These are phyloP conservation scores for Coix lacrymajobi DNA, from an alignment of 176 grass and related monocot genomes.

Conservation along the genomic window DNA sequence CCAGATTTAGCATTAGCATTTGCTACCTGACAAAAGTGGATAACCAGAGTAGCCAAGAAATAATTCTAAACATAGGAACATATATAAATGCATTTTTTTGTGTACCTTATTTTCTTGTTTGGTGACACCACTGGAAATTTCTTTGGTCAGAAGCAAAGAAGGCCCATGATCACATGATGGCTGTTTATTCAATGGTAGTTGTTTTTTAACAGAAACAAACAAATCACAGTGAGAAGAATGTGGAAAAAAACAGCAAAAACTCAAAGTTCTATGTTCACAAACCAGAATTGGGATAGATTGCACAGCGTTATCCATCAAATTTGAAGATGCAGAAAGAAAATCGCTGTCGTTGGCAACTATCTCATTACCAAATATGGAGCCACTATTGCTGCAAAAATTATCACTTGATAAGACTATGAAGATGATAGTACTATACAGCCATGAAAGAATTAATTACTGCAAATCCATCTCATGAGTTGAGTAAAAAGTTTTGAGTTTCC, in stretches of 20 bases:
- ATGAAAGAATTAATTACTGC: slow-evolving; percentile 1
- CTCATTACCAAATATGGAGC: slow-evolving; percentile 73
- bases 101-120: slow-evolving; percentile 72
- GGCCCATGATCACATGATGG: slow-evolving; percentile 46
- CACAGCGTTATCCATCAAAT: slow-evolving; percentile 53
- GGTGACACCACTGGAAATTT: slow-evolving; percentile 30
- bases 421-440: not conserved
- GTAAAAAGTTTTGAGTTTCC: not conserved
- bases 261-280: slow-evolving; percentile 22
- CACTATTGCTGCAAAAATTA: slow-evolving; percentile 54
- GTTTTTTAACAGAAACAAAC: slow-evolving; percentile 29
- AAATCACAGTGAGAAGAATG: slow-evolving; percentile 11
- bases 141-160: slow-evolving; percentile 50
- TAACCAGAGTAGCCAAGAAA: slow-evolving; percentile 37
- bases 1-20: slow-evolving; percentile 41
- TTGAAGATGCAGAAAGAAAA: slow-evolving; percentile 60
- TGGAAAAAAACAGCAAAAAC: not conserved
- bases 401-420: slow-evolving; percentile 7
- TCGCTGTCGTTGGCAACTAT: slow-evolving; percentile 56
- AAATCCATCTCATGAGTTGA: slow-evolving; percentile 4
- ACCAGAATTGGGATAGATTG: slow-evolving; percentile 62
- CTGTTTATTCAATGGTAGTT: slow-evolving; percentile 53
- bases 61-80: slow-evolving; percentile 24
- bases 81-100: slow-evolving; percentile 10
- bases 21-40: slow-evolving; percentile 45